Base-by-base conservation (phyloP, 2,329 filamentous ascomycete genomes). In the Aspergillus sp. region DNA sequence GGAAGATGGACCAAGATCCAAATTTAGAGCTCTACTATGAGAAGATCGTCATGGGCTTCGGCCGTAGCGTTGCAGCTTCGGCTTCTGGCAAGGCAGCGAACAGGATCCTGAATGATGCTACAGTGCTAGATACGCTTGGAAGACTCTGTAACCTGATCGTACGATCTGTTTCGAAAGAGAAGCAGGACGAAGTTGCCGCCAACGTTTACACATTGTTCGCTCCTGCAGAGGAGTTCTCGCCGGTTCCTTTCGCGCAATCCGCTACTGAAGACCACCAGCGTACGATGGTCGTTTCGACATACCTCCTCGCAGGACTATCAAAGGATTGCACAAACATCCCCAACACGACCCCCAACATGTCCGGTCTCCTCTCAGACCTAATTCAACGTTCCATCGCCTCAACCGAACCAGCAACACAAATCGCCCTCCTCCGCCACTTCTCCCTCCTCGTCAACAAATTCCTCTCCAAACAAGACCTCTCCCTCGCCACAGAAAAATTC, bases 101-200 rank as follows among this genome's bases (percentile, higher is more conserved):
- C 22, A 65, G 60, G 13, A 63, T 69, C 19, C 58, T 78, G 57
- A 76, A 60, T 27, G 75, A 83, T 53, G 71, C 78, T 44, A 65
- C 68, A 4, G 74, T 79, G 5, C 64, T 84, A 6, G 80, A 85
- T 49, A 72, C 81, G 5, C 72, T 84, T 15, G 83, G 82, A 19
- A 73, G 79, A 39, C 74, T 85, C 32, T 76, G 75, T 58, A 83
- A 80, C 54, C 65, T 82, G 41, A 78, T 85, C 41, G 68, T 85
- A 27, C 72, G 78, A 41, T 70, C 75, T 12, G 73, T 82, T 44
- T 70, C 77, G 1, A 68, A 72, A 30, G 67, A 74, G 42, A 76
- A 79, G 46, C 75, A 80, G 53, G 70, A 73, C 9, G 62, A 71
- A 45, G 71, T 80, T n/a, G 69, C 75, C 2, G 58, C 70, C n/a